Conservation (phyloP, 1,284 basidiomycete genomes). For the Heliocybe sulcata region DNA sequence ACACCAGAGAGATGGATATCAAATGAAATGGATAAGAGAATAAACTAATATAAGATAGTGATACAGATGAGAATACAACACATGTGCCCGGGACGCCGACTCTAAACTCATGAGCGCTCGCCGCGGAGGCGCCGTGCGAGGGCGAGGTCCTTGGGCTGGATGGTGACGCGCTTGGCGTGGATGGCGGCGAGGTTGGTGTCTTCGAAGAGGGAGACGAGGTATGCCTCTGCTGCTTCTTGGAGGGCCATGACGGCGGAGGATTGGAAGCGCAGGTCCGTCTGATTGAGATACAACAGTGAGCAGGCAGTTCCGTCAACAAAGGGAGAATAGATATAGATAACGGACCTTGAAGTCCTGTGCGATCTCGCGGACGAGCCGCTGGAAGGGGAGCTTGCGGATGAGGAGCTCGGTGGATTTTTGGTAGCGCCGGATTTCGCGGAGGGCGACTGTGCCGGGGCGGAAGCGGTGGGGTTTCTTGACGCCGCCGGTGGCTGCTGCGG, state of each 20-base stretch:
- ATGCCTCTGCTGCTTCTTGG: constrained; percentile 55
- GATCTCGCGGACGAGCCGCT: constrained; percentile 70
- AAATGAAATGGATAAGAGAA: no score
- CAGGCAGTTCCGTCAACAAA: neutral
- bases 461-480: constrained; percentile 77
- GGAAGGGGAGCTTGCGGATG: constrained; percentile 76
- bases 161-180: constrained; percentile 35
- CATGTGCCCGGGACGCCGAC: no score
- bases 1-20: no score
- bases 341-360: constrained; percentile 68
- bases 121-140: constrained; percentile 48
- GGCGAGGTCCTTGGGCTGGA: constrained; percentile 48
- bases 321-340: constrained; percentile 13
- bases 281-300: neutral
- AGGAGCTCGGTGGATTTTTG: constrained; percentile 78
- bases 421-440: constrained; percentile 81
- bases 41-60: no score
- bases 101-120: constrained; percentile 28
- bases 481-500: constrained; percentile 50
- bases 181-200: constrained; percentile 44
- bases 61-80: no score
- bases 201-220: constrained; percentile 58
- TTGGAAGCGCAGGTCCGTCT: constrained; percentile 65
- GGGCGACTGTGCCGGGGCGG: constrained; percentile 66
- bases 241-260: constrained; percentile 55